Evolutionary conservation across 2,329 filamentous ascomycete genomes (phyloP).

Genomic region (Xylaria hypoxylon): DNA sequence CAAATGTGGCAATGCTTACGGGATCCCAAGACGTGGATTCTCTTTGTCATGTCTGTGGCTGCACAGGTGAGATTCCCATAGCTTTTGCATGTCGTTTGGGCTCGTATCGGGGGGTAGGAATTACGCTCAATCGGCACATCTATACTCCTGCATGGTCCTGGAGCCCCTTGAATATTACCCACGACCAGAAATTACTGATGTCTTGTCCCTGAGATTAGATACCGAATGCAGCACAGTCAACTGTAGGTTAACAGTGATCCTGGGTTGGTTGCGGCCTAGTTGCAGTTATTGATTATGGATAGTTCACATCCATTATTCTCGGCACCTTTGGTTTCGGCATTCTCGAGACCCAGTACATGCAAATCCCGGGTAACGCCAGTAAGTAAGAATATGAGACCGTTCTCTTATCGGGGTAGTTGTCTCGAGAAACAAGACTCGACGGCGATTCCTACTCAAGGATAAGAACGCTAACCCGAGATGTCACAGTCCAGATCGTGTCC

Average conservation of each 20-base stretch:
- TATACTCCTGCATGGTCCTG: not conserved
- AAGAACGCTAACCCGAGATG: not conserved
- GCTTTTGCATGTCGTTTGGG: not conserved
- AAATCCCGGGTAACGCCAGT: constrained; percentile 68
- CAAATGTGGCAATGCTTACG: constrained; percentile 60
- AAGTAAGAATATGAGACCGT: constrained; percentile 19
- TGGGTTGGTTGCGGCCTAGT: not conserved
- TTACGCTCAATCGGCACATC: not conserved
- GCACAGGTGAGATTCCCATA: constrained; percentile 54
- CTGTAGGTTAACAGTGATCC: constrained; percentile 43
- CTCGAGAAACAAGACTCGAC: no score
- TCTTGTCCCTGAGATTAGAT: constrained; percentile 47
- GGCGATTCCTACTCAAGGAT: not conserved
- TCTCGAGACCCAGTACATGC: constrained; percentile 67
- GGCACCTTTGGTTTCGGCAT: constrained; percentile 55
- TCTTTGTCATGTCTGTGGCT: constrained; percentile 65
- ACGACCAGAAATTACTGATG: constrained; percentile 2
- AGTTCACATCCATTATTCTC: constrained; percentile 49
- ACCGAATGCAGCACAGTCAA: constrained; percentile 67
- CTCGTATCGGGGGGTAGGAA: no score
- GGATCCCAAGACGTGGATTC: constrained; percentile 68
- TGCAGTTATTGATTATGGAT: not conserved
- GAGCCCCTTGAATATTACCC: not conserved
- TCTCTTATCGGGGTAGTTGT: not conserved
- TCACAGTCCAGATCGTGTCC: constrained; percentile 62